Percentiles rank a stretch among this genome's conserved stretches.
Evolutionary conservation across 2,329 filamentous ascomycete genomes (phyloP).

Genomic region (Sphaerulina vaccinii): DNA sequence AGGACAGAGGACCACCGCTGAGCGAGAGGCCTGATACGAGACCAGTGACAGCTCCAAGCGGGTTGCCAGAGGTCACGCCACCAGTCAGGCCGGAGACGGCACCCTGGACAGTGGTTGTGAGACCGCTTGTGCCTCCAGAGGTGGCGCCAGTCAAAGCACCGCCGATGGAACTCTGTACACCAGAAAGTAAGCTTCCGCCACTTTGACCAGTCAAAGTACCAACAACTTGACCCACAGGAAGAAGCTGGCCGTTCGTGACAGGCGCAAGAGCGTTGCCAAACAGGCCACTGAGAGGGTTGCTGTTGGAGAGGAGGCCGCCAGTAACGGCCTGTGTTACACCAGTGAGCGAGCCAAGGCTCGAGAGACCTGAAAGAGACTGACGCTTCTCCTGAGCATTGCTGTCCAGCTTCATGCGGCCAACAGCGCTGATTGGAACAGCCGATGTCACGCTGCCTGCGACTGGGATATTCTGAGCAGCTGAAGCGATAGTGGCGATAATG

Average conservation of each 20-base stretch:
- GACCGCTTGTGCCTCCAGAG: neutral
- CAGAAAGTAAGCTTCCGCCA: constrained; percentile 1
- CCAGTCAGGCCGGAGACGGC: constrained; percentile 5
- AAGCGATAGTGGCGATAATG: constrained; percentile 10
- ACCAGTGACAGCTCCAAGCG: constrained; percentile 1
- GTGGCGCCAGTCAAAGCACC: neutral
- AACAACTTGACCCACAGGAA: neutral
- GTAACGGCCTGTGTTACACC: constrained; percentile 4
- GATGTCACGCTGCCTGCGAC: neutral
- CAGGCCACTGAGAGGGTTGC: constrained; percentile 10
- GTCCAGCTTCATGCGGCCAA: constrained; percentile 8
- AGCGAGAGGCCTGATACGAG: neutral
- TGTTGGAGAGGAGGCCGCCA: constrained; percentile 1
- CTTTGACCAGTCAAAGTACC: constrained; percentile 3
- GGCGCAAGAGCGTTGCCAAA: constrained; percentile 1
- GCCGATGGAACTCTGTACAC: constrained; percentile 3
- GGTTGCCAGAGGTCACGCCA: constrained; percentile 2
- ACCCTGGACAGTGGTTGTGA: constrained; percentile 7
- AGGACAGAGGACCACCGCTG: constrained; percentile 7
- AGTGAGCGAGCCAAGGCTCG: constrained; percentile 7
- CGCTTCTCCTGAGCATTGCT: constrained; percentile 6
- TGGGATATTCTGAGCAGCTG: constrained; percentile 3
- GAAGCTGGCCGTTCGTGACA: constrained; percentile 1
- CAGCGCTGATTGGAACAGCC: neutral
- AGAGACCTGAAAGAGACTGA: neutral